Conservation (phyloP, 2,329 filamentous ascomycete species). For the Aspergillus hiratsukae region DNA sequence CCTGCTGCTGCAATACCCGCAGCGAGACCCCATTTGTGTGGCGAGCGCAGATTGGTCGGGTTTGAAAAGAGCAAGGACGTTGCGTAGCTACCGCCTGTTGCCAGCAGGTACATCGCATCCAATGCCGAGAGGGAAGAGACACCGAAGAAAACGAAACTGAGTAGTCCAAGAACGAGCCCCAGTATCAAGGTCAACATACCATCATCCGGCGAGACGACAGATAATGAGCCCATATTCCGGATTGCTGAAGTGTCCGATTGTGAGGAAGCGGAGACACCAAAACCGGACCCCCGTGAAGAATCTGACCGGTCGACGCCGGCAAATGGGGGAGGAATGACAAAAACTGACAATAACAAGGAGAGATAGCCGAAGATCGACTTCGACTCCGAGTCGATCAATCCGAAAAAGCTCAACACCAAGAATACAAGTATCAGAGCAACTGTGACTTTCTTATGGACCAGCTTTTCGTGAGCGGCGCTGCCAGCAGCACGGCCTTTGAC, state of each 20-base stretch:
- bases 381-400: constrained; percentile 29
- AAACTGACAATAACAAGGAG: constrained; percentile 43
- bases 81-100: constrained; percentile 23
- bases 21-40: constrained; percentile 29
- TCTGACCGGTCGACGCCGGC: constrained; percentile 15
- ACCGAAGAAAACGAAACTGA: constrained; percentile 20
- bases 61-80: constrained; percentile 23
- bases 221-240: constrained; percentile 10
- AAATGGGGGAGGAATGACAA: constrained; percentile 49
- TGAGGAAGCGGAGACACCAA: constrained; percentile 15
- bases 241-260: neutral
- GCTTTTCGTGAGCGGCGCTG: constrained; percentile 12
- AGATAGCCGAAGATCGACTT: constrained; percentile 45
- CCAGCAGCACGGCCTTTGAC: constrained; percentile 9
- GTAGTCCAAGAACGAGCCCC: constrained; percentile 22
- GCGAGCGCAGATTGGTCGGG: constrained; percentile 22
- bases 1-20: constrained; percentile 23
- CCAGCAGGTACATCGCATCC: constrained; percentile 22
- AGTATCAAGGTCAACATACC: constrained; percentile 25
- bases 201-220: constrained; percentile 17
- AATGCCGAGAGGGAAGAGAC: constrained; percentile 16
- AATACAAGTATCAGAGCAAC: constrained; percentile 21
- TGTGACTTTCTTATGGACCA: constrained; percentile 26
- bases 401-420: constrained; percentile 23
- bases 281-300: constrained; percentile 17